phyloP scores from a whole-genome alignment of 169 alveolate species.

The Plasmodium inui region DNA sequence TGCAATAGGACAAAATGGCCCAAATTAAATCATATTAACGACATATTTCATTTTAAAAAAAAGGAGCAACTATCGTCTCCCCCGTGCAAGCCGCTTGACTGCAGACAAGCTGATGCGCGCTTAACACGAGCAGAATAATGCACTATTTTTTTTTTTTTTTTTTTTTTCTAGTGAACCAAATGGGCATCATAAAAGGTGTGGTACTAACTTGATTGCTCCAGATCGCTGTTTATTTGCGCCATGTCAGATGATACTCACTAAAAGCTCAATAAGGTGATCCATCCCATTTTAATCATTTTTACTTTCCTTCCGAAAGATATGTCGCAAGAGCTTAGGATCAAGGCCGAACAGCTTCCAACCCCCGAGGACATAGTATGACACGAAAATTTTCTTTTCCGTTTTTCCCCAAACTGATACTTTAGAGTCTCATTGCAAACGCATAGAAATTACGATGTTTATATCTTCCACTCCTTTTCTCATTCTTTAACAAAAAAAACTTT shows the following conservation, averaged over 20 bases:
- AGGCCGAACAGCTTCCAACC: slow-evolving; percentile 42
- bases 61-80: neutral
- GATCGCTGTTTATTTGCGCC: neutral
- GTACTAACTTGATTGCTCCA: neutral
- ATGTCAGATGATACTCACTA: neutral
- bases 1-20: neutral
- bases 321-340: slow-evolving; percentile 39
- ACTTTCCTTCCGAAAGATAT: slow-evolving; percentile 20
- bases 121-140: neutral
- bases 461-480: neutral
- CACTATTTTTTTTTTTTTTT: neutral
- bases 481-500: neutral
- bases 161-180: slow-evolving; percentile 30
- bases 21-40: neutral
- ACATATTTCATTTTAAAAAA: neutral
- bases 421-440: neutral
- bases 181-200: slow-evolving; percentile 60
- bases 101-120: neutral
- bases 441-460: neutral
- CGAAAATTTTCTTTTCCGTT: neutral
- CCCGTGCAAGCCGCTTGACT: neutral
- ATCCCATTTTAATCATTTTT: neutral
- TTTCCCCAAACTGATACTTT: neutral
- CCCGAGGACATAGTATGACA: slow-evolving; percentile 28
- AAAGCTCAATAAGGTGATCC: neutral